These are phyloP conservation scores for Penicillium glabrum DNA, from an alignment of 2,329 filamentous ascomycete species.

Conservation along the genomic window DNA sequence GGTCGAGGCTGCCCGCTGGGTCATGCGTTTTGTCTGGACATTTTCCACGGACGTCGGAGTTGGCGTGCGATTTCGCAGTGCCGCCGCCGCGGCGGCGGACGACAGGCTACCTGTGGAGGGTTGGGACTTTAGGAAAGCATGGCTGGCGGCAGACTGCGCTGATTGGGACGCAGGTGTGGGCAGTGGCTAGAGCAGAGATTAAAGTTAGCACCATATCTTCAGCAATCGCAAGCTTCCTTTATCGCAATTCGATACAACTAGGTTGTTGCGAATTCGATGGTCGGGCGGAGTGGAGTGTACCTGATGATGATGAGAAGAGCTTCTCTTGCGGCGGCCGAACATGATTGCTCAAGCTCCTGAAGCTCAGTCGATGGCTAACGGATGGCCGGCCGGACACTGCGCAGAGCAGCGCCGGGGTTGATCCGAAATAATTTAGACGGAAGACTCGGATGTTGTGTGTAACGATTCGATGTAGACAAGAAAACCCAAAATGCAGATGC, in stretches of 20 bases:
- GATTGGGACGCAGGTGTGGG: constrained; percentile 66
- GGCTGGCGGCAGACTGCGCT: constrained; percentile 76
- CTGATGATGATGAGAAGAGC: constrained; percentile 42
- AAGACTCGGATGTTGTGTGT: constrained; percentile 8
- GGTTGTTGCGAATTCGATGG: background rate
- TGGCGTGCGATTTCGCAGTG: constrained; percentile 73
- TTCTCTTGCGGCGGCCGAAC: constrained; percentile 43
- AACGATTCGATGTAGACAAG: constrained; percentile 6
- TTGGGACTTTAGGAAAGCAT: constrained; percentile 73
- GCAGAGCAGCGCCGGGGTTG: constrained; percentile 22
- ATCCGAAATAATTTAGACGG: constrained; percentile 12
- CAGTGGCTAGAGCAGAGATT: constrained; percentile 53
- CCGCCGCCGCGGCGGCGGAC: constrained; percentile 81
- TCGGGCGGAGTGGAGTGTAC: constrained; percentile 17
- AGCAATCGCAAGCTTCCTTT: background rate
- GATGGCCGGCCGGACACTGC: constrained; percentile 24
- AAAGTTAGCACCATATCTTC: constrained; percentile 9
- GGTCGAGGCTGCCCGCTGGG: constrained; percentile 68
- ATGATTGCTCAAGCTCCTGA: constrained; percentile 28
- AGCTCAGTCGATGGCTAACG: constrained; percentile 1
- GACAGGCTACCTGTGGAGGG: constrained; percentile 68
- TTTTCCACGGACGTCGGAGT: constrained; percentile 77
- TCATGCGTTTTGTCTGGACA: constrained; percentile 83
- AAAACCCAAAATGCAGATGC: constrained; percentile 1
- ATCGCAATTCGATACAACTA: background rate